phyloP scores from a whole-genome alignment of 495 filamentous ascomycete species.

The Cetradonia linearis region DNA sequence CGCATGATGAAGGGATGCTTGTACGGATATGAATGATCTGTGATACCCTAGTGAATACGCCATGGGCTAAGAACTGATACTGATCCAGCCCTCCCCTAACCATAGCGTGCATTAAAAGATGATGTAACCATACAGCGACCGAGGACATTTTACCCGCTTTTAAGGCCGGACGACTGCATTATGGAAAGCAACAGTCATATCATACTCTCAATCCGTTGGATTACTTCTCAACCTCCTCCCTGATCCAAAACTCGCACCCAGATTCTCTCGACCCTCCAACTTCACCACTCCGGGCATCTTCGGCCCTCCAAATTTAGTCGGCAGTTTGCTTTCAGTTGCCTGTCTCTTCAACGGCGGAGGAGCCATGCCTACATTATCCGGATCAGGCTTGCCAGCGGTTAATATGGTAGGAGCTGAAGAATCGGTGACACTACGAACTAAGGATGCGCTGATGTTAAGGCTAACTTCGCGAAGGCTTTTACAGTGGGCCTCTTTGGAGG shows the following conservation, averaged over 20 bases:
- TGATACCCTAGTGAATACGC: neutral
- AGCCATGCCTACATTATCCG: slow-evolving; percentile 12
- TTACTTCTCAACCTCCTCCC: slow-evolving; percentile 29
- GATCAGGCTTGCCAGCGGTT: slow-evolving; percentile 11
- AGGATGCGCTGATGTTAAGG: slow-evolving; percentile 18
- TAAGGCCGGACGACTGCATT: neutral
- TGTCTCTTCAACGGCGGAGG: slow-evolving; percentile 26
- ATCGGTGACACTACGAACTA: slow-evolving; percentile 17
- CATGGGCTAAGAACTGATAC: neutral
- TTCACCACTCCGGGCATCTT: slow-evolving; percentile 17
- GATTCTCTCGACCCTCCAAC: slow-evolving; percentile 25
- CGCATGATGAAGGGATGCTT: neutral
- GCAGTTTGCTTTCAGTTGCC: slow-evolving; percentile 27
- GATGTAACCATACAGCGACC: neutral
- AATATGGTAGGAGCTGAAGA: slow-evolving; percentile 10
- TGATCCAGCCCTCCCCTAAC: neutral
- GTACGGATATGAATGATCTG: neutral
- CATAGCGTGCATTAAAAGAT: neutral
- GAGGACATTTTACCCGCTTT: neutral
- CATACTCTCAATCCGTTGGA: slow-evolving; percentile 16
- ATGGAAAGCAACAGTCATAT: neutral
- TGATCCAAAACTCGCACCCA: slow-evolving; percentile 12
- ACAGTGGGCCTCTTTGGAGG: slow-evolving; percentile 12
- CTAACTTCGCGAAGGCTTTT: slow-evolving; percentile 22
- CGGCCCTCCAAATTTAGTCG: slow-evolving; percentile 20